Conservation (phyloP, 2,329 filamentous ascomycete species). For the Ophiostoma tasmaniense region DNA sequence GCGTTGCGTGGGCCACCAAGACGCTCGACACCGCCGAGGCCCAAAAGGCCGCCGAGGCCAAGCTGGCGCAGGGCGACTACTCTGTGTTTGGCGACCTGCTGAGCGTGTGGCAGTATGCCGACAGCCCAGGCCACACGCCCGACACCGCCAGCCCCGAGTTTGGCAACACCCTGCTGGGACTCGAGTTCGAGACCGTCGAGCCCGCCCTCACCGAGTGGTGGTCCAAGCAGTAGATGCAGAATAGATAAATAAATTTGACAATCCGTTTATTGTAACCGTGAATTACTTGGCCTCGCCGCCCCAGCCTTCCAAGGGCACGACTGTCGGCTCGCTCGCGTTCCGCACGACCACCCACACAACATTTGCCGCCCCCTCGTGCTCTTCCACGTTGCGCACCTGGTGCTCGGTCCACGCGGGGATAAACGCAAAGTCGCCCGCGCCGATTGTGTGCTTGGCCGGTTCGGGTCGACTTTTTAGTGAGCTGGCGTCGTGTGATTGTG, state of each 20-base stretch:
- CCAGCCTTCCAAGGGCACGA: constrained; percentile 57
- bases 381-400: constrained; percentile 51
- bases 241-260: not conserved
- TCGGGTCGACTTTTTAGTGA: constrained; percentile 25
- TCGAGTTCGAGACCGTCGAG: constrained; percentile 21
- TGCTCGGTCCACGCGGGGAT: constrained; percentile 64
- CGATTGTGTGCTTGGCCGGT: constrained; percentile 49
- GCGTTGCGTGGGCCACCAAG: constrained; percentile 41
- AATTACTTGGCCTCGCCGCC: constrained; percentile 36
- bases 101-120: constrained; percentile 27
- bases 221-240: constrained; percentile 14
- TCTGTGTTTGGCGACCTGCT: constrained; percentile 27
- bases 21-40: constrained; percentile 29
- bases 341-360: constrained; percentile 60
- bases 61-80: constrained; percentile 34
- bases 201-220: constrained; percentile 17
- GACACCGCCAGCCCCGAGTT: constrained; percentile 17
- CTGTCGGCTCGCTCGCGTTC: constrained; percentile 51
- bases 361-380: constrained; percentile 40
- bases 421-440: constrained; percentile 59
- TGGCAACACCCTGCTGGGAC: constrained; percentile 25
- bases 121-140: constrained; percentile 29
- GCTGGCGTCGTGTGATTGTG: constrained; percentile 31
- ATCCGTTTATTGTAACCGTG: too few species aligned
- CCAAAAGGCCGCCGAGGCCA: constrained; percentile 33